Base-by-base conservation (phyloP, 2,329 filamentous ascomycete genomes). In the Botrytis paeoniae region DNA sequence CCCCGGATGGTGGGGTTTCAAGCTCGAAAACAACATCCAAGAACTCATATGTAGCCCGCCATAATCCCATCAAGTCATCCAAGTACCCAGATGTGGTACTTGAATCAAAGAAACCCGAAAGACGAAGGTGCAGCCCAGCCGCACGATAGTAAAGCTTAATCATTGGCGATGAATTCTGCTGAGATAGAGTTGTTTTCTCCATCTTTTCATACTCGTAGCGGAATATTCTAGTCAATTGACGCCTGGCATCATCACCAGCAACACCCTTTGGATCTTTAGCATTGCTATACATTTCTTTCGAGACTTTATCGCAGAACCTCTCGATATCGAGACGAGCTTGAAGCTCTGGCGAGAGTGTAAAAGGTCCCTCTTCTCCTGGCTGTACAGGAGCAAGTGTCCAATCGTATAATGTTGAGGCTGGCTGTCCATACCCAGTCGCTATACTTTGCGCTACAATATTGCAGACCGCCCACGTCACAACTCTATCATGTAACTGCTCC, bases 381-480 rank as follows among this genome's bases (percentile, higher is more conserved):
- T 88, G 84, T 77, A 88, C 84, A 63, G 51, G 51, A 29, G 87
- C 90, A 74, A 92, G 84, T 3, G 90, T 95, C 88, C 89, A 94
- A 82, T 92, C 93, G 82, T 92, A 95, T 65, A 91, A 85, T 69
- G 89, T 93, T 63, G 92, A 93, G 8, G 93, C 92, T 12, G 93
- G 93, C 80, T 95, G 93, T 9, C 93, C 93, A 78, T 94, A 93
- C 32, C 93, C 93, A 6, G 93, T 95, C n/a, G 92, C 92, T 61
- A 95, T 89, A 72, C 89, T 91, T 79, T 95, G 93, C 35, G 92
- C 91, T 48, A 95, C 93, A 76, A 95, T 92, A 80, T 96, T 96
- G 84, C 92, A 94, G 6, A 93, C 91, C 1, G 93, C 93, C 93
- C 93, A 96, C 1, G 93, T 95, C 69, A 89, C 89, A 61, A 95